A percentile compares a stretch with the other conserved stretches of the same genome.
Evolutionary conservation across 306 rosid species (phyloP).

Genomic region (Prunus fruticosa): DNA sequence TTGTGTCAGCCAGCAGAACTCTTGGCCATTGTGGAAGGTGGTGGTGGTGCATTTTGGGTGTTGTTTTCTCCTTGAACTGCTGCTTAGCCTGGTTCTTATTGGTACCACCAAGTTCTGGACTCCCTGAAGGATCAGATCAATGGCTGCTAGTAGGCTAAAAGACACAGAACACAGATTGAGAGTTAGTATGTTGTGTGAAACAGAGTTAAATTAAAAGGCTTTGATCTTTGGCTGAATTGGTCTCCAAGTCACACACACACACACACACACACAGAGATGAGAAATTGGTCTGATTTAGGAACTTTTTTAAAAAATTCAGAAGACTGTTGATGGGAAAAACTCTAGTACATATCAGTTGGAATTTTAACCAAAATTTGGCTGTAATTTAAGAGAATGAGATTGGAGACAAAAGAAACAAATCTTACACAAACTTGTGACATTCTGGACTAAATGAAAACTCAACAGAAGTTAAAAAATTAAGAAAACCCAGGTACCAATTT

Average conservation of each 20-base stretch:
- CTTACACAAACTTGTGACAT: too few relatives aligned
- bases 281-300: neutral
- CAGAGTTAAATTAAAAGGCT: neutral
- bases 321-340: too few relatives aligned
- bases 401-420: neutral
- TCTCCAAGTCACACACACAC: neutral
- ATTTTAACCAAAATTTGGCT: neutral
- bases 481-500: neutral
- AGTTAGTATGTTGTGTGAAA: neutral
- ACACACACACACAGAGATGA: neutral
- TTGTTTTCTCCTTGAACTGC: conserved; percentile 68
- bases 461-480: neutral
- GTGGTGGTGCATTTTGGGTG: conserved; percentile 34
- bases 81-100: conserved; percentile 39
- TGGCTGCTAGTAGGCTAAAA: conserved; percentile 74
- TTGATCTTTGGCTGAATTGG: neutral
- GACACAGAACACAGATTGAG: conserved; percentile 1
- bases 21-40: conserved; percentile 52
- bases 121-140: conserved; percentile 83
- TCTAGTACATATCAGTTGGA: neutral
- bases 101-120: conserved; percentile 87
- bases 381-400: neutral
- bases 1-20: conserved; percentile 87
- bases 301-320: neutral
- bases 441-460: neutral